Base-by-base conservation (phyloP, 192 early-diverging fungal genomes). In the Coemansia sp. region DNA sequence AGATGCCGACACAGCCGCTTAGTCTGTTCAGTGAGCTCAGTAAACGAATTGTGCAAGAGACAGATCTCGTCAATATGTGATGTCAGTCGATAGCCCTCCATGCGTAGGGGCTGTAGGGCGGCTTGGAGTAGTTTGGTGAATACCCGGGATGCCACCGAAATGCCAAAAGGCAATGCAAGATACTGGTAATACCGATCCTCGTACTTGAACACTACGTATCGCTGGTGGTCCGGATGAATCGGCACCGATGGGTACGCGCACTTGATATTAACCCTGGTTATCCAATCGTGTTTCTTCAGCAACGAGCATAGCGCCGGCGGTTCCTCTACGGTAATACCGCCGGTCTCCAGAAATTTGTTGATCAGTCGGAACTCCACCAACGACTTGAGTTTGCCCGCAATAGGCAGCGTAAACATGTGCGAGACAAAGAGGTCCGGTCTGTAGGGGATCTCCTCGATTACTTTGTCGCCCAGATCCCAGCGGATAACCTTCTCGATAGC, bases 201-300 rank as follows among this genome's bases (percentile, higher is more conserved):
- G 57, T 79, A 79, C 45, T 73, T 61, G 62, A 84, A 84, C 55
- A 76, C 82, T 57, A 84, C 65, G 57, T 67, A 79, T 3, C 57
- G 59, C 32, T 69, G 63, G 68, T 84, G 77, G 17, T 84, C 82
- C 2, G 67, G 46, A 23, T 78, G 76, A 27, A 84, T 70, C 1
- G 77, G 77, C 66, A 84, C 82, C 19, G 77, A 78, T 57, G 76
- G 76, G 12, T 84, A 84, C 9, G 82, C 82, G 63, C 81, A 78
- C 67, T 84, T 84, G 37, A 84, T 73, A 62, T 66, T 78, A 45
- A 84, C 67, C 5, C 76, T 66, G 8, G 81, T 76, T 4, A 84
- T 73, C 73, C 74, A 78, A 41, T 84, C 81, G 58, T 39, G 46
- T 21, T 61, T 59, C n/a, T 50, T 19, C 6, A 84, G 62, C 51